phyloP scores from a whole-genome alignment of 2,329 filamentous ascomycete genomes.

The Mycogone perniciosa region DNA sequence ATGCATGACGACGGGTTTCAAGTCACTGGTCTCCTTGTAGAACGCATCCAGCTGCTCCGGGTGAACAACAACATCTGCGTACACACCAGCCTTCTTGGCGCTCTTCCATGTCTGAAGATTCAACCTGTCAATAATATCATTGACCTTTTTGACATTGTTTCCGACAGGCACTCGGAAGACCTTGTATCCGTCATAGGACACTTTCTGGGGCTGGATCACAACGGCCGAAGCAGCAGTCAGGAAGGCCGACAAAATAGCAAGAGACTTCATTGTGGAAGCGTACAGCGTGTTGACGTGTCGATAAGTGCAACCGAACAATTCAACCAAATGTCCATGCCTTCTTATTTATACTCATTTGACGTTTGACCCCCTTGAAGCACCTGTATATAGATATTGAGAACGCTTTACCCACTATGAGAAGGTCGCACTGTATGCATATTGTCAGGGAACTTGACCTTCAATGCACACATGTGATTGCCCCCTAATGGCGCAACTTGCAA shows the following conservation, averaged over 20 bases:
- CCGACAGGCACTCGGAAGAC: conserved; percentile 37
- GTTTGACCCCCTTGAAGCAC: too few relatives aligned
- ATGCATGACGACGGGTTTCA: conserved; percentile 31
- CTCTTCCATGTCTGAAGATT: conserved; percentile 33
- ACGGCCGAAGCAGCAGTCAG: conserved; percentile 14
- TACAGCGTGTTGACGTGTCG: neutral
- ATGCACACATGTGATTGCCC: too few relatives aligned
- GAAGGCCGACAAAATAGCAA: conserved; percentile 13
- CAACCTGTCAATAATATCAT: conserved; percentile 28
- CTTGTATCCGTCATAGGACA: conserved; percentile 39
- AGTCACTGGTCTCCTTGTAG: conserved; percentile 22
- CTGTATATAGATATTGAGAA: too few relatives aligned
- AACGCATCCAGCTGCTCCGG: conserved; percentile 30
- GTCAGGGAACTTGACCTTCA: too few relatives aligned
- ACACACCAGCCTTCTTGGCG: conserved; percentile 26
- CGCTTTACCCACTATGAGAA: too few relatives aligned
- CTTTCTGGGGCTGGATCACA: conserved; percentile 10
- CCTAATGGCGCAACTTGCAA: too few relatives aligned
- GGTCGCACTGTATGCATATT: too few relatives aligned
- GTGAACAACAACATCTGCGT: conserved; percentile 36
- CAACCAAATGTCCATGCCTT: neutral
- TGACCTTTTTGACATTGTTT: conserved; percentile 26
- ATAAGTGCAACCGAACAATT: neutral
- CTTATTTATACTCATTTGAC: too few relatives aligned
- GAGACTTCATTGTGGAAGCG: conserved; percentile 14